Evolutionary conservation across 2,329 filamentous ascomycete species (phyloP).

Genomic region (Fusarium sp.): DNA sequence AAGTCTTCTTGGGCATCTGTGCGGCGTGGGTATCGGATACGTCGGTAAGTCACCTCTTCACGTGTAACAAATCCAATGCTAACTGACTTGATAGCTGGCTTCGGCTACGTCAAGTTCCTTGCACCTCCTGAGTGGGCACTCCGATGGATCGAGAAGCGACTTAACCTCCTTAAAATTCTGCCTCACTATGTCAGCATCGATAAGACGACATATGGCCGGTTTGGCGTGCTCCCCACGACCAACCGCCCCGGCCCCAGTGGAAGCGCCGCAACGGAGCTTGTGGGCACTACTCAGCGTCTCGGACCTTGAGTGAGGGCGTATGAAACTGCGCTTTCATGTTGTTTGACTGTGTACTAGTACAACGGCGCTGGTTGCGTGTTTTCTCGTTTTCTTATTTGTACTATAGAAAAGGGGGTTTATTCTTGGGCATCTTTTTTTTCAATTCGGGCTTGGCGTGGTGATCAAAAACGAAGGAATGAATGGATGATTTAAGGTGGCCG

Average conservation of each 20-base stretch:
- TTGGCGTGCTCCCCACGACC: conserved; percentile 82
- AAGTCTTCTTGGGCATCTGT: conserved; percentile 88
- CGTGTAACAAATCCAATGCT: neutral
- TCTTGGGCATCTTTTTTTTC: conserved; percentile 22
- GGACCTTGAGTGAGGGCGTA: conserved; percentile 65
- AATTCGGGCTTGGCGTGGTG: conserved; percentile 18
- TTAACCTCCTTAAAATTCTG: conserved; percentile 85
- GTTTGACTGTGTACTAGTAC: conserved; percentile 13
- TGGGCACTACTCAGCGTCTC: conserved; percentile 72
- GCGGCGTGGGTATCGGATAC: conserved; percentile 87
- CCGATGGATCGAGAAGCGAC: conserved; percentile 87
- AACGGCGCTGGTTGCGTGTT: conserved; percentile 9
- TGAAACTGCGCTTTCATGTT: conserved; percentile 15
- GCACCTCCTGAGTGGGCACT: conserved; percentile 90
- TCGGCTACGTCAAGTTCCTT: conserved; percentile 90
- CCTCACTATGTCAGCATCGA: conserved; percentile 96
- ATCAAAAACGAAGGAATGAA: conserved; percentile 29
- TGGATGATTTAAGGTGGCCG: conserved; percentile 12
- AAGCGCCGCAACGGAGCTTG: conserved; percentile 68
- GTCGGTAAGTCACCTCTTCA: conserved; percentile 69
- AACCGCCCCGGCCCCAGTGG: conserved; percentile 51
- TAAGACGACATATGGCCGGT: conserved; percentile 94
- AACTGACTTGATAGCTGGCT: conserved; percentile 68
- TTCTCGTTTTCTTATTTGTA: conserved; percentile 22
- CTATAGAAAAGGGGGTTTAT: conserved; percentile 33